phyloP scores from a whole-genome alignment of 1,139 yeast species.

The Ogataea hybrid region DNA sequence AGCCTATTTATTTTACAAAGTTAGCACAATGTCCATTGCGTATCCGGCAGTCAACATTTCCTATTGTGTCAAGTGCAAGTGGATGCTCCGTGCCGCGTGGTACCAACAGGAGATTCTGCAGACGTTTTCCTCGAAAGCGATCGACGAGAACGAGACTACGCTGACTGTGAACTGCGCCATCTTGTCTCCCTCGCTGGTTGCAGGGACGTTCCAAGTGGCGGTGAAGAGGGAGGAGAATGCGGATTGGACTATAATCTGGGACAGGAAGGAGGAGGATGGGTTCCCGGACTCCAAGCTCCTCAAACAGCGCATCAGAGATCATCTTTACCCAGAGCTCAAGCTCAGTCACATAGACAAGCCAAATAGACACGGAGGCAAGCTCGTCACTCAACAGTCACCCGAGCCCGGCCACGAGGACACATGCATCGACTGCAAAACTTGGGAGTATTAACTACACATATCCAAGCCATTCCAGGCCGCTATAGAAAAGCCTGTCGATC shows the following conservation, averaged over 20 bases:
- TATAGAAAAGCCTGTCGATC: constrained; percentile 11
- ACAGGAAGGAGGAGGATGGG: constrained; percentile 50
- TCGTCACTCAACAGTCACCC: constrained; percentile 6
- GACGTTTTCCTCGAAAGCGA: constrained; percentile 44
- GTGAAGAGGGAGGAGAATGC: constrained; percentile 30
- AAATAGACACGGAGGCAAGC: constrained; percentile 21
- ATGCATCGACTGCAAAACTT: constrained; percentile 28
- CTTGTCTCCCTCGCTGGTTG: constrained; percentile 44
- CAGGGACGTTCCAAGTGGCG: constrained; percentile 52
- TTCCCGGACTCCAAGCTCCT: constrained; percentile 63
- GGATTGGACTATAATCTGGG: constrained; percentile 46
- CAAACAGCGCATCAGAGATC: constrained; percentile 51
- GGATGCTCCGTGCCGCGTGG: constrained; percentile 71
- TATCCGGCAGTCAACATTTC: constrained; percentile 50
- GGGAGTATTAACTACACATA: constrained; percentile 24
- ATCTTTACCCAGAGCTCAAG: constrained; percentile 42
- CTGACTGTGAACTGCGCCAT: constrained; percentile 48
- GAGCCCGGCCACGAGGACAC: constrained; percentile 23
- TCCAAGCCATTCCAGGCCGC: constrained; percentile 13
- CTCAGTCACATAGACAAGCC: constrained; percentile 47
- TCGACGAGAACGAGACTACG: constrained; percentile 13
- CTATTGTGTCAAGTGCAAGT: constrained; percentile 61
- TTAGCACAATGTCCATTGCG: neutral
- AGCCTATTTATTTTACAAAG: constrained; percentile 5
- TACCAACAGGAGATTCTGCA: constrained; percentile 60